Conservation (phyloP, 768 basidiomycete genomes). For the Termitomyces sp. region DNA sequence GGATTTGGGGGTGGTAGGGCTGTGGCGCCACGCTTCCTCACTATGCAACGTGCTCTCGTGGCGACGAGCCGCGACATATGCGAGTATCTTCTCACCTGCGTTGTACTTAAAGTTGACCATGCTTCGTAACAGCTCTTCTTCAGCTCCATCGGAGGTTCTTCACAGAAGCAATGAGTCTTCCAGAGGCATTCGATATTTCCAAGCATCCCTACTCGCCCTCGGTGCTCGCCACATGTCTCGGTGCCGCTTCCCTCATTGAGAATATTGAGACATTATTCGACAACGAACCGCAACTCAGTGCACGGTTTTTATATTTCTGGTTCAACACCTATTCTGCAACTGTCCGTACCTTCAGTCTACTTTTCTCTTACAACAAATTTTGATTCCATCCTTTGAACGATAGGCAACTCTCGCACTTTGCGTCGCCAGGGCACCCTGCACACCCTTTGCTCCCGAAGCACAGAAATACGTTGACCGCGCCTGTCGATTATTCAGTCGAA, state of each 20-base stretch:
- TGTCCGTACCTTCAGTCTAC: slow-evolving; percentile 32
- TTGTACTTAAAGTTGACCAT: background rate
- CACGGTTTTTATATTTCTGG: slow-evolving; percentile 69
- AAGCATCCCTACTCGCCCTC: slow-evolving; percentile 63
- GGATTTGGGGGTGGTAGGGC: slow-evolving; percentile 1
- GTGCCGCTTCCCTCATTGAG: slow-evolving; percentile 52
- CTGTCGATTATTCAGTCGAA: slow-evolving; percentile 50
- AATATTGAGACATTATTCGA: slow-evolving; percentile 51
- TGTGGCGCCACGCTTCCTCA: slow-evolving; percentile 42
- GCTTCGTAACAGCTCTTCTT: slow-evolving; percentile 43
- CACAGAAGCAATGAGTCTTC: slow-evolving; percentile 54
- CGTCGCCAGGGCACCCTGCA: slow-evolving; percentile 55
- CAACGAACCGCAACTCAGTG: slow-evolving; percentile 54
- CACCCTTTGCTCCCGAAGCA: slow-evolving; percentile 52
- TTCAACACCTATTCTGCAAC: slow-evolving; percentile 69
- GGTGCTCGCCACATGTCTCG: slow-evolving; percentile 61
- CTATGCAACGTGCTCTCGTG: slow-evolving; percentile 61
- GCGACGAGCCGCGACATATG: slow-evolving; percentile 61
- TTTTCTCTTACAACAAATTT: background rate
- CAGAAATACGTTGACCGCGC: slow-evolving; percentile 56
- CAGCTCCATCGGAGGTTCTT: slow-evolving; percentile 67
- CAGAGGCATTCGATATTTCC: slow-evolving; percentile 45
- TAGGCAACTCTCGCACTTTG: slow-evolving; percentile 63
- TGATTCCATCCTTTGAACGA: background rate
- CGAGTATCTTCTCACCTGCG: slow-evolving; percentile 17